These are phyloP conservation scores for barrel medic (Medicago truncatula) DNA, from an alignment of 306 rosid species.

Conservation along the genomic window MtrunA17r5.0-ANR NC_053044.1:36578001-36578500, in stretches of 20 bases:
- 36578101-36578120: constrained; percentile 37
- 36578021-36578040: constrained; percentile 86
- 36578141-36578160: constrained; percentile 84
- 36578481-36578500: constrained; percentile 16
- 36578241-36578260: constrained; percentile 18
- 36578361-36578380: background rate
- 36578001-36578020: constrained; percentile 97
- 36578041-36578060: constrained; percentile 41
- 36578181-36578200: constrained; percentile 99
- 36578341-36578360: background rate
- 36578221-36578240: constrained; percentile 48
- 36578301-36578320: background rate
- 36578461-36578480: background rate
- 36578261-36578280: background rate
- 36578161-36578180: constrained; percentile 96
- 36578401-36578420: background rate
- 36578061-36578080: constrained; percentile 24
- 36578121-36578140: constrained; percentile 63
- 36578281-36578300: background rate
- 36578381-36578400: background rate
- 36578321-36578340: background rate
- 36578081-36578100: constrained; percentile 16
- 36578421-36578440: background rate
- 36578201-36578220: constrained; percentile 45
- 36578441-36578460: background rate